These are phyloP conservation scores for Cyphellophora attinorum DNA, from an alignment of 2,329 filamentous ascomycete species.

Conservation along the genomic window DNA sequence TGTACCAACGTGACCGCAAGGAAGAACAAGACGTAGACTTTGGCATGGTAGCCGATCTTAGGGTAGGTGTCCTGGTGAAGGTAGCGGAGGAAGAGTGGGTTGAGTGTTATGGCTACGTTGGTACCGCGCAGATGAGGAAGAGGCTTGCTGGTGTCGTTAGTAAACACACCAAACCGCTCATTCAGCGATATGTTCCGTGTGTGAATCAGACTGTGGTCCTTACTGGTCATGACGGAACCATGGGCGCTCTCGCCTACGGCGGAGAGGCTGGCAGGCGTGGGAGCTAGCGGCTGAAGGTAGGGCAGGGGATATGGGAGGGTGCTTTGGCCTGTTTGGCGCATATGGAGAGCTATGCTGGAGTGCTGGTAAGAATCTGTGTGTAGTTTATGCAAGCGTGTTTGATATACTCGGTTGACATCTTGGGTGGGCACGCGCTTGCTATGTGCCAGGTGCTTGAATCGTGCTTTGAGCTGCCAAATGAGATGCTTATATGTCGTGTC, in stretches of 20 bases:
- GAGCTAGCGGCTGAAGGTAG: not conserved
- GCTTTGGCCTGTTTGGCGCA: not conserved
- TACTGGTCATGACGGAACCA: too few relatives aligned
- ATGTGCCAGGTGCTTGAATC: not conserved
- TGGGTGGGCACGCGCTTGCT: too few relatives aligned
- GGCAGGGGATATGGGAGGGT: not conserved
- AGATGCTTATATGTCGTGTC: not conserved
- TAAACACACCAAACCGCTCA: too few relatives aligned
- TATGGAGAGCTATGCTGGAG: not conserved
- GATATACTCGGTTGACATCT: too few relatives aligned
- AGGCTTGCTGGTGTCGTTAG: not conserved
- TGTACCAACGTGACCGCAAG: conserved; percentile 2
- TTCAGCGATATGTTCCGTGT: too few relatives aligned
- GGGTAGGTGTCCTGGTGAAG: not conserved
- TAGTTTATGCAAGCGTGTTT: too few relatives aligned
- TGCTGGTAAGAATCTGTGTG: too few relatives aligned
- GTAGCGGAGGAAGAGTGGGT: conserved; percentile 1
- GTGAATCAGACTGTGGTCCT: too few relatives aligned
- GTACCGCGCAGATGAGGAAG: not conserved
- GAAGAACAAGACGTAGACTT: not conserved
- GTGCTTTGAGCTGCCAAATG: not conserved
- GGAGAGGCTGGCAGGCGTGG: not conserved
- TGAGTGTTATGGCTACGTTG: not conserved
- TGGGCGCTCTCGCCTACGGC: not conserved
- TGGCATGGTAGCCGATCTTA: not conserved